Conservation (phyloP, 164 flowering plant species). For the Aristolochia contorta region DNA sequence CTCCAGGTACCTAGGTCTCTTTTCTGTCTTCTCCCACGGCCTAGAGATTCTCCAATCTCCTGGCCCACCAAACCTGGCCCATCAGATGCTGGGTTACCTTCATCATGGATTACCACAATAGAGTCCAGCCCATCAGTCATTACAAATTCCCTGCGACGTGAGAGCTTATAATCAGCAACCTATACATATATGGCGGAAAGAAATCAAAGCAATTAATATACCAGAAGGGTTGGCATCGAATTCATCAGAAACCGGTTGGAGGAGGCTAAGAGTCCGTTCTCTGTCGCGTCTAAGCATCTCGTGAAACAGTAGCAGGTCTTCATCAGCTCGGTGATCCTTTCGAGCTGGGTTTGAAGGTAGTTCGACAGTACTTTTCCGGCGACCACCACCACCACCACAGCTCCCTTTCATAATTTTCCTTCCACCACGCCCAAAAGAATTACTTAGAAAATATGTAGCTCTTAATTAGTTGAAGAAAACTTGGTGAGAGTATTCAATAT, state of each 20-base stretch:
- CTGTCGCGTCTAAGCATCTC: constrained; percentile 42
- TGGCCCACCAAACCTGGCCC: too few relatives aligned
- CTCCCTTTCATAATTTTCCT: constrained; percentile 13
- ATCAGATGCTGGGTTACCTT: too few relatives aligned
- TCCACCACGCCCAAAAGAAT: constrained; percentile 4
- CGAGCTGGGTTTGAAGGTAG: constrained; percentile 6
- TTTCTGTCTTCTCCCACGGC: too few relatives aligned
- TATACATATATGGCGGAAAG: constrained; percentile 1
- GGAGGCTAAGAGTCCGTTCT: constrained; percentile 33
- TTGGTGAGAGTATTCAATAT: constrained; percentile 1
- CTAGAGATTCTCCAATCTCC: too few relatives aligned
- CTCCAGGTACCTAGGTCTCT: too few relatives aligned
- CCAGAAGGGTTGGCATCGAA: constrained; percentile 23
- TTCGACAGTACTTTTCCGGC: constrained; percentile 6
- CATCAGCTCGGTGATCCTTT: constrained; percentile 30
- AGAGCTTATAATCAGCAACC: not conserved
- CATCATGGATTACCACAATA: too few relatives aligned
- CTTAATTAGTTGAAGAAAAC: not conserved
- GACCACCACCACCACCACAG: not conserved
- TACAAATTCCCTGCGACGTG: constrained; percentile 19
- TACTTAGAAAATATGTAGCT: not conserved
- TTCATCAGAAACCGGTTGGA: constrained; percentile 49
- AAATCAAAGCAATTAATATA: not conserved
- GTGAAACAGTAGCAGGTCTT: constrained; percentile 39
- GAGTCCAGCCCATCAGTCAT: too few relatives aligned